Conservation (phyloP, 2,329 filamentous ascomycete species). For the Colletotrichum higginsianum region DNA sequence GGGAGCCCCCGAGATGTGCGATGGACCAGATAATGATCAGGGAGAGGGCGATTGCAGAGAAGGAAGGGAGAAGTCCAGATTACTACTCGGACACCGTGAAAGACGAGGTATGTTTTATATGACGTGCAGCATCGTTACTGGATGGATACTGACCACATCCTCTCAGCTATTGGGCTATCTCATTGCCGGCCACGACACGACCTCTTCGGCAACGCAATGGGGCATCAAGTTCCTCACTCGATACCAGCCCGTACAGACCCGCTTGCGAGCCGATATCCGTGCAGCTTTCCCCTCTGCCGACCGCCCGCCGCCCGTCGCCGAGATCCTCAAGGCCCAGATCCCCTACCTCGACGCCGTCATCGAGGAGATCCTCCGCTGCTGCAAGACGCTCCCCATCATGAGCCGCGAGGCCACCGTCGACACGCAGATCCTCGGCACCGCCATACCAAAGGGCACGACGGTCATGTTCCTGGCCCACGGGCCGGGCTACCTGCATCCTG, state of each 20-base stretch:
- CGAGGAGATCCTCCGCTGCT: constrained; percentile 49
- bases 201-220: constrained; percentile 44
- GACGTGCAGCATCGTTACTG: not conserved
- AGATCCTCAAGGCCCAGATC: constrained; percentile 43
- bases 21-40: constrained; percentile 53
- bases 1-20: constrained; percentile 38
- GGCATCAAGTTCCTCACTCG: constrained; percentile 44
- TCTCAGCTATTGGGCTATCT: constrained; percentile 47
- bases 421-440: constrained; percentile 46
- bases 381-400: constrained; percentile 45
- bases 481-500: constrained; percentile 18
- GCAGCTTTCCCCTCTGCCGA: constrained; percentile 23
- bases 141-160: not conserved
- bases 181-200: constrained; percentile 48
- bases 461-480: constrained; percentile 41
- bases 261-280: constrained; percentile 47
- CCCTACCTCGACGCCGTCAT: constrained; percentile 50
- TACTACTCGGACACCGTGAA: constrained; percentile 50
- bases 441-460: constrained; percentile 48
- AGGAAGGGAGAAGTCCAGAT: constrained; percentile 48
- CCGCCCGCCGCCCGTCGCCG: constrained; percentile 43
- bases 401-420: constrained; percentile 46
- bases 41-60: constrained; percentile 50
- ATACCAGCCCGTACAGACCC: constrained; percentile 46
- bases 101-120: constrained; percentile 50